Percentiles rank a stretch among this genome's conserved stretches.
phyloP scores from a whole-genome alignment of 148 eudicot species.

The Fallopia convolvulus region DNA sequence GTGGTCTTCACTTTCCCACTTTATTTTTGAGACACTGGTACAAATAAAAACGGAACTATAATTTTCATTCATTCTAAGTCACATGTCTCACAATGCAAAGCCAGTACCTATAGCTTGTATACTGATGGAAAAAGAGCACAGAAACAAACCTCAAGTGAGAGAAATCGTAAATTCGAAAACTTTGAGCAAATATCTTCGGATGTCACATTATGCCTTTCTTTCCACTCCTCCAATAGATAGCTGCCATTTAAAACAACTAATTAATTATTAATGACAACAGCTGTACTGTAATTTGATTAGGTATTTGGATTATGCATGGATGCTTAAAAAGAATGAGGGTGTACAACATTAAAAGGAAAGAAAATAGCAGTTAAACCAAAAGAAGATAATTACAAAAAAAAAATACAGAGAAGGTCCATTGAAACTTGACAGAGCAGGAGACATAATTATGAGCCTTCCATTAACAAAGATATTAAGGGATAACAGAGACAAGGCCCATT shows the following conservation, averaged over 20 bases:
- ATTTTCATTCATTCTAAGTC: not conserved
- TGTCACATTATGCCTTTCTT: conserved; percentile 64
- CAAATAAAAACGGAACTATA: not conserved
- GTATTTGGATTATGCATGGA: not conserved
- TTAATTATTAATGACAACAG: not conserved
- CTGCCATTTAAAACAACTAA: conserved; percentile 36
- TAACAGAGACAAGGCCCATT: not conserved
- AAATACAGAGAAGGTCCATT: not conserved
- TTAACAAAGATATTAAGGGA: not conserved
- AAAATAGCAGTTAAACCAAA: not conserved
- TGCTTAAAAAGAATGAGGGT: not conserved
- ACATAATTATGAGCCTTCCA: not conserved
- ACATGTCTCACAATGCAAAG: not conserved
- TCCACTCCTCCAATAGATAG: conserved; percentile 96
- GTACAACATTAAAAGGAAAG: not conserved
- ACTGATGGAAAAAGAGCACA: not conserved
- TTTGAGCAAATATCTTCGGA: conserved; percentile 51
- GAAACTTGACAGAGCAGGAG: not conserved
- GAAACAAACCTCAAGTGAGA: conserved; percentile 66
- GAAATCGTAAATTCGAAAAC: conserved; percentile 54
- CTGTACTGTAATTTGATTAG: not conserved
- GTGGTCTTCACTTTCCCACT: not conserved
- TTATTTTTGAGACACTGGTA: not conserved
- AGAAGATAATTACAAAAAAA: not conserved
- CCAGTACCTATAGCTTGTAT: not conserved